Evolutionary conservation across 208 protist species (phyloP), one percentile per base, ranked within the genome.

Genomic region (Trypanosomatidae sp.): DNA sequence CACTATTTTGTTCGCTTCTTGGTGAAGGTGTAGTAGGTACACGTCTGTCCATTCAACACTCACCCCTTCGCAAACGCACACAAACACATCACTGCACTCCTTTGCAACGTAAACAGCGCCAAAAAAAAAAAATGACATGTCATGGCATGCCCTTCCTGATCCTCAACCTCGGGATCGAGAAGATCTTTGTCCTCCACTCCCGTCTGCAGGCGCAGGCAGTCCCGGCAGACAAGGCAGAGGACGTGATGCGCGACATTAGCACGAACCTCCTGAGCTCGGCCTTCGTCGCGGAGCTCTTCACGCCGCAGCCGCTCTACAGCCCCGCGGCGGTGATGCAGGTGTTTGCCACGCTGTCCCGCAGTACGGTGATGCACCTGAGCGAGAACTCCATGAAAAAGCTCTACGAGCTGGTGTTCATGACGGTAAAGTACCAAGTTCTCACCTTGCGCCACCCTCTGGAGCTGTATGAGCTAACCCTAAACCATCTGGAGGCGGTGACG

Each of bases 341-440:
- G 49, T 98, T 98, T 70, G 73, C 86, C 15, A 86, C 88, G 17
- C 73, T 98, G 10, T 88, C 90, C 5, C 86, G 90, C 66, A 91
- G 85, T 41, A 94, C 92, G 36, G 85, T 96, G 43, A 98, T 98
- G 90, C 82, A 82, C 15, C 82, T 98, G 12, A 92, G 83, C 62
- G 81, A 88, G 17, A 83, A 85, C 60, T 95, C 86, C 4, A 95
- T 97, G 90, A 85, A 88, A 12, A 98, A 98, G 84, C 81, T 98
- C 13, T 98, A 92, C 80, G 97, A 98, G 56, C 80, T 98, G 7
- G 97, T 98, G 81, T 85, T 81, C 36, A 98, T 98, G 92, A 91
- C 86, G n/a, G 76, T 98, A 44, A 98, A 98, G 81, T 95, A 97
- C 49, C 91, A 98, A 72, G 15, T 98, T 28, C 62, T 95, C 46